Base-by-base conservation (phyloP, 2,329 filamentous ascomycete species). In the Raffaelea arxii region DNA sequence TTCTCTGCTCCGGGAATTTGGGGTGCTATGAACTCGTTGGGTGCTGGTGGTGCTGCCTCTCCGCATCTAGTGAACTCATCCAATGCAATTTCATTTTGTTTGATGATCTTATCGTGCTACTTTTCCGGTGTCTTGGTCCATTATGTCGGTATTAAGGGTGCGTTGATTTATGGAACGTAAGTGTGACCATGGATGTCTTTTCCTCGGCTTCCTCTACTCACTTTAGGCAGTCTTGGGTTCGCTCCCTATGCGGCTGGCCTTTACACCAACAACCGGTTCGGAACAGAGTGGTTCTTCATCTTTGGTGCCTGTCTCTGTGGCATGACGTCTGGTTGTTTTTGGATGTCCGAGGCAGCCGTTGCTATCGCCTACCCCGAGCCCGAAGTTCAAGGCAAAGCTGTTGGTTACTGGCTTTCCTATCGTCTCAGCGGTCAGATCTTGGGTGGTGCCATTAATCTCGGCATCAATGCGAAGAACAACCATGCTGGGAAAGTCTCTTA, bases 341-440 rank as follows among this genome's bases (percentile, higher is more conserved):
- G 84, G 84, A 80, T 80, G 69, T 77, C 82, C 0, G 84, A 88
- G 62, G 80, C 80, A 1, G 82, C 84, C 0, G 84, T 88, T 47
- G 82, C 82, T 0, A 75, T 87, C 19, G 72, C 78, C 0, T 88
- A 88, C 52, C 82, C 83, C 0, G 83, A 87, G 54, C 80, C 82
- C 0, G 78, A 76, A 57, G 84, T 84, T 41, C 73, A 76, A 45
- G 81, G 80, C 0, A 72, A 72, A 16, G 77, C 79, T 18, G 65
- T 87, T 0, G 83, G 81, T 0, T 80, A 82, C 56, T 88, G 84
- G 84, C 43, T 51, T 4, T 70, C 66, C 0, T 75, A 66, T 52
- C 65, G 70, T 0, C 69, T 84, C 2, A 66, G 69, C 2, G 83
- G 83, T 0, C 82, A 86, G 58, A 80, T 87, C 14, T 62, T 87